Conservation (phyloP, 148 eudicot genomes). For the Camellia japonica region DNA sequence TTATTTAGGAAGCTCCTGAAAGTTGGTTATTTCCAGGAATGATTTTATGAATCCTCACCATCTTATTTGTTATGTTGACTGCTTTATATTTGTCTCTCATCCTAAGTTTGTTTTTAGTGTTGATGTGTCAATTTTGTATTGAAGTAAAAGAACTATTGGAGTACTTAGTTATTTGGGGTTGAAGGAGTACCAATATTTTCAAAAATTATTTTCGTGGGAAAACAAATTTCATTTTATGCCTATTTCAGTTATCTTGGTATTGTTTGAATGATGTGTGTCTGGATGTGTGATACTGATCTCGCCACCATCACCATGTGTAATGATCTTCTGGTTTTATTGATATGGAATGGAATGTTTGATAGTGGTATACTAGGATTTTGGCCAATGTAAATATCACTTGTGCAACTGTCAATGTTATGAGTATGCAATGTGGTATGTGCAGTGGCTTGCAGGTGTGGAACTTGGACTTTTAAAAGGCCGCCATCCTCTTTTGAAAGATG, state of each 20-base stretch:
- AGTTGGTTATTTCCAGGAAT: too few relatives aligned
- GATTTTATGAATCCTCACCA: too few relatives aligned
- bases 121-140: neutral
- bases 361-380: neutral
- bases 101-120: too few relatives aligned
- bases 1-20: too few relatives aligned
- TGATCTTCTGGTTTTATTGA: neutral
- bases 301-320: neutral
- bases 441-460: constrained; percentile 99
- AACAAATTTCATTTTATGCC: neutral
- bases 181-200: neutral
- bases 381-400: neutral
- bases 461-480: constrained; percentile 95
- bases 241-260: neutral
- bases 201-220: neutral
- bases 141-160: neutral
- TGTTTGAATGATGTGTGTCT: neutral
- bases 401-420: constrained; percentile 15
- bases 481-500: constrained; percentile 83
- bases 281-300: neutral
- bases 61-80: too few relatives aligned
- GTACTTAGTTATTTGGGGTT: neutral
- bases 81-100: too few relatives aligned
- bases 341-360: neutral
- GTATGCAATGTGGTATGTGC: constrained; percentile 23